Evolutionary conservation across 306 rosid species (phyloP), one percentile per base, ranked within the genome.

Genomic region (Abrus pulchellus): DNA sequence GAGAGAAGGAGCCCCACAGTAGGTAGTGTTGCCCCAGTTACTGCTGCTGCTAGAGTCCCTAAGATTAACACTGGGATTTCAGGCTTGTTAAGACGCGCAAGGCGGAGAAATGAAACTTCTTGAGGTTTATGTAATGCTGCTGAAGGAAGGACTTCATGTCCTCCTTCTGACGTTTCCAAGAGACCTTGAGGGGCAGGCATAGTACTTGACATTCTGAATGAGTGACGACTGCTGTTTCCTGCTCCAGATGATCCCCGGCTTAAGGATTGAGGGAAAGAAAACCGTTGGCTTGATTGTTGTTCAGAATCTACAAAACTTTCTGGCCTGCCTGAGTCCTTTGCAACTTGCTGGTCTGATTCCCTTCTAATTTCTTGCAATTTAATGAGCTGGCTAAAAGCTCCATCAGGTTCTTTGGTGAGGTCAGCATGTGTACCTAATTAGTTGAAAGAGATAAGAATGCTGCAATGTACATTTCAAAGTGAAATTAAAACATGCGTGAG

Each of bases 21-120:
- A 27, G 97, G 97, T 33, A 83, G 77, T 69, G 89, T 9, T 27
- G 82, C 29, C 5, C 97, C 98, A 75, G 63, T 83, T 81, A 60
- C 70, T 20, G 78, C 80, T 36, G 98, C 97, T 68, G 89, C 93
- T 52, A 90, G 28, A 32, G 85, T 68, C 20, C 94, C 98, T 38
- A 87, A 49, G 13, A 90, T 69, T 62, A 93, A 80, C 13, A 80
- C 68, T 55, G 89, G 93, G 83, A 90, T 82, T 86, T 93, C 98
- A 7, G 94, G 93, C 81, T 90, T 93, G 87, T 93, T 93, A 68
- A 93, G 93, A 82, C 64, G 78, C 7, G 93, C 93, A 53, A 93
- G 90, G 59, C 89, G 85, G 29, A 67, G 32, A 56, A 88, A 78
- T 10, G 94, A 75, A 49, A 88, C 89, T 61, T 87, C 48, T 69